A percentile compares a stretch with the other conserved stretches of the same genome.
These are phyloP conservation scores for Xylaria sp. DNA, from an alignment of 2,329 filamentous ascomycete genomes.

Conservation along the genomic window DNA sequence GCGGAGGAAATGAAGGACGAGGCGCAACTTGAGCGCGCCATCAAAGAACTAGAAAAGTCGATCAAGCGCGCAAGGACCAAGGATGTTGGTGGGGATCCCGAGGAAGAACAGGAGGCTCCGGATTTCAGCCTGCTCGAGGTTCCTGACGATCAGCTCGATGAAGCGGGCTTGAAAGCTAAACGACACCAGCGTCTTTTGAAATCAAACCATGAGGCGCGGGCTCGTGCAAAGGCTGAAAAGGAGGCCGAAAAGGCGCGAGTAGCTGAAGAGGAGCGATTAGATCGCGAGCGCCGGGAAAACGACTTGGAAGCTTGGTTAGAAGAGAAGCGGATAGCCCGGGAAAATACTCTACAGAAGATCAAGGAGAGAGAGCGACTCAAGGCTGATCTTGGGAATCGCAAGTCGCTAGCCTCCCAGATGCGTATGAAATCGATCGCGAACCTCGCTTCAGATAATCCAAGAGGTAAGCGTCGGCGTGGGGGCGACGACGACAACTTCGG, in stretches of 20 bases:
- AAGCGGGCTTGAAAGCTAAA: slow-evolving; percentile 89
- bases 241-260: slow-evolving; percentile 86
- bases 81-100: slow-evolving; percentile 81
- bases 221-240: slow-evolving; percentile 94
- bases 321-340: slow-evolving; percentile 77
- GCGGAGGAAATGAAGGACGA: slow-evolving; percentile 93
- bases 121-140: slow-evolving; percentile 88
- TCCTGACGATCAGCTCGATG: slow-evolving; percentile 91
- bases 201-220: slow-evolving; percentile 90
- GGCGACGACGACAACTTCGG: slow-evolving; percentile 96
- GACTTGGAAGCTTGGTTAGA: slow-evolving; percentile 87
- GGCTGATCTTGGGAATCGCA: slow-evolving; percentile 93
- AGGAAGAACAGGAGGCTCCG: slow-evolving; percentile 81
- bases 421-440: slow-evolving; percentile 99
- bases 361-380: slow-evolving; percentile 94
- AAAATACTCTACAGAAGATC: slow-evolving; percentile 76
- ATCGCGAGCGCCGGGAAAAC: slow-evolving; percentile 82
- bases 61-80: slow-evolving; percentile 91
- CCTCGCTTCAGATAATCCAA: slow-evolving; percentile 85
- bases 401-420: slow-evolving; percentile 93
- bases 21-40: slow-evolving; percentile 77
- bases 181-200: slow-evolving; percentile 91
- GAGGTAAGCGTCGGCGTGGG: slow-evolving; percentile 82
- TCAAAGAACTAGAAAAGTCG: slow-evolving; percentile 88
- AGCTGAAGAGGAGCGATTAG: slow-evolving; percentile 81